Percentiles rank a stretch among this genome's conserved stretches.
phyloP scores from a whole-genome alignment of 345 rosid genomes.

The Anastatica hierochuntica region DNA sequence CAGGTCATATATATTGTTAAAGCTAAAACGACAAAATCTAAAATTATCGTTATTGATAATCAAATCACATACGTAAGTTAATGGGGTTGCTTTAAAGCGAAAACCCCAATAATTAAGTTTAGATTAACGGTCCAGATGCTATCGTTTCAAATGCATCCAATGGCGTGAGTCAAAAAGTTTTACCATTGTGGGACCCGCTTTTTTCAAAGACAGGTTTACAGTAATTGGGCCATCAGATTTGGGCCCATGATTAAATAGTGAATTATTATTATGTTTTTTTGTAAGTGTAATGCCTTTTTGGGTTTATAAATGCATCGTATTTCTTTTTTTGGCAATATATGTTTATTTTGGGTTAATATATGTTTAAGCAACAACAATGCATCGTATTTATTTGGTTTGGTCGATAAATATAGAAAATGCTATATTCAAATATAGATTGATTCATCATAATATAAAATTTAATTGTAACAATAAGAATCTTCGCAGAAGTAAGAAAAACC shows the following conservation, averaged over 20 bases:
- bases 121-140: slow-evolving; percentile 21
- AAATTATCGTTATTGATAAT: slow-evolving; percentile 13
- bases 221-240: slow-evolving; percentile 18
- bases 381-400: no score
- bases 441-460: no score
- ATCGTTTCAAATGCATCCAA: background rate
- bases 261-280: slow-evolving; percentile 1
- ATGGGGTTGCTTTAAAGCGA: slow-evolving; percentile 16
- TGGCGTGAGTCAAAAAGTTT: slow-evolving; percentile 20
- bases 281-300: no score
- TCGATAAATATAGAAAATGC: no score
- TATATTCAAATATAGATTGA: no score
- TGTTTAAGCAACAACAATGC: no score
- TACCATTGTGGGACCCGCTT: slow-evolving; percentile 3
- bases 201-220: background rate
- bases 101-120: background rate
- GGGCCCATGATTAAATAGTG: slow-evolving; percentile 11
- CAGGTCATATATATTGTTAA: slow-evolving; percentile 10
- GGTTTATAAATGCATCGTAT: background rate
- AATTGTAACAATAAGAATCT: no score
- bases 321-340: background rate
- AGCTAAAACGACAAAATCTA: slow-evolving; percentile 22
- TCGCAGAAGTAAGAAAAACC: no score
- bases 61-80: slow-evolving; percentile 20
- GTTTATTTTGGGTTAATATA: no score